phyloP scores from a whole-genome alignment of 208 protist genomes.

The Leishmania martiniquensis region DNA sequence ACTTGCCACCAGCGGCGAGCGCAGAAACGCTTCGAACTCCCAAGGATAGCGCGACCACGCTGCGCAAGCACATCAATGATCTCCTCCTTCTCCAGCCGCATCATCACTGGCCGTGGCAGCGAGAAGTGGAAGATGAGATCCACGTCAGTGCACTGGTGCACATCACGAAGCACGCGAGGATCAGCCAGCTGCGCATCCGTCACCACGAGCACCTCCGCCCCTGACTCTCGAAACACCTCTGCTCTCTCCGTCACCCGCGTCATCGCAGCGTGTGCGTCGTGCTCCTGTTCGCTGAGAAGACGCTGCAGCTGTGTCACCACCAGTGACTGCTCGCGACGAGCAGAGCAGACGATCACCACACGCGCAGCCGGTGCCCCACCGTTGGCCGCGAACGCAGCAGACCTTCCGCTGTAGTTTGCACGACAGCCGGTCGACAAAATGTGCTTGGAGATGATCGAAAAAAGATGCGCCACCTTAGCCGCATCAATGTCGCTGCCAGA shows the following conservation, averaged over 20 bases:
- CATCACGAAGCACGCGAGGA: conserved; percentile 26
- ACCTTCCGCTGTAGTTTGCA: neutral
- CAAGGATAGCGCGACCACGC: conserved; percentile 40
- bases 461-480: conserved; percentile 35
- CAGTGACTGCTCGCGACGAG: conserved; percentile 61
- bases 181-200: conserved; percentile 58
- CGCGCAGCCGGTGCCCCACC: conserved; percentile 10
- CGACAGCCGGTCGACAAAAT: neutral
- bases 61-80: conserved; percentile 47
- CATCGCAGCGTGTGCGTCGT: conserved; percentile 15
- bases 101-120: conserved; percentile 49
- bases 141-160: conserved; percentile 27
- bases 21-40: conserved; percentile 19
- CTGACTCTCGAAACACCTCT: conserved; percentile 36
- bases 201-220: conserved; percentile 56
- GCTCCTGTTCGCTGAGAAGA: conserved; percentile 27
- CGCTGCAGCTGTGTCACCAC: conserved; percentile 36
- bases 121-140: conserved; percentile 61
- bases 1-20: conserved; percentile 24
- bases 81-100: conserved; percentile 42
- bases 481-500: conserved; percentile 44
- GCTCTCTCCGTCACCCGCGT: conserved; percentile 41
- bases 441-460: conserved; percentile 30
- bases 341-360: conserved; percentile 56
- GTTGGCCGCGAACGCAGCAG: neutral